A percentile compares a stretch with the other conserved stretches of the same genome.
Conservation (phyloP, 2,329 filamentous ascomycete species). For the Paecilomyces dactylethromorphus region DNA sequence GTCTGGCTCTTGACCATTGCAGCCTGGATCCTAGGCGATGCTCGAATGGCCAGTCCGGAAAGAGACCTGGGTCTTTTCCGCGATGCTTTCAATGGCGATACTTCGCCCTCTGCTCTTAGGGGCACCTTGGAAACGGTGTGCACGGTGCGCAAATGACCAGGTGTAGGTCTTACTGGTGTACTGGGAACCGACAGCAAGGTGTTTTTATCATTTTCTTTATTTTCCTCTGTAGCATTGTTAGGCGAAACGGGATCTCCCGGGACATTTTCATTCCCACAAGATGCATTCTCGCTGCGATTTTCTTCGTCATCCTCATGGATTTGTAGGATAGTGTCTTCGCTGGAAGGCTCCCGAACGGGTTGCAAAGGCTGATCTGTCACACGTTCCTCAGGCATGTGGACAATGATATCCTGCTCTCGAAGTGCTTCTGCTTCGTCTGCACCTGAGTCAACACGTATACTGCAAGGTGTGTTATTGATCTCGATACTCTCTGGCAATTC, state of each 20-base stretch:
- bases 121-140: constrained; percentile 74
- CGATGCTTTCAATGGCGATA: constrained; percentile 40
- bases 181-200: constrained; percentile 31
- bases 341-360: neutral
- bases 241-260: neutral
- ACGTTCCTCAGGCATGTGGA: neutral
- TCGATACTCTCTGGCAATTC: neutral
- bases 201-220: constrained; percentile 22
- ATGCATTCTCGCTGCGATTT: neutral
- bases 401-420: constrained; percentile 4
- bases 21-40: constrained; percentile 21
- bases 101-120: constrained; percentile 57
- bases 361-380: neutral
- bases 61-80: constrained; percentile 47
- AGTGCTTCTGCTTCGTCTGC: neutral
- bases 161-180: constrained; percentile 49
- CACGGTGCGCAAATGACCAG: constrained; percentile 48
- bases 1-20: constrained; percentile 15
- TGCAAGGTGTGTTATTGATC: neutral
- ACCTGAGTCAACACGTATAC: neutral
- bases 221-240: constrained; percentile 8
- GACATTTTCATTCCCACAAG: neutral
- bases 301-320: neutral
- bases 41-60: constrained; percentile 35
- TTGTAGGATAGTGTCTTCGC: neutral